These are phyloP conservation scores for Verticillium albo-atrum DNA, from an alignment of 2,329 filamentous ascomycete species.

Conservation along the genomic window DNA sequence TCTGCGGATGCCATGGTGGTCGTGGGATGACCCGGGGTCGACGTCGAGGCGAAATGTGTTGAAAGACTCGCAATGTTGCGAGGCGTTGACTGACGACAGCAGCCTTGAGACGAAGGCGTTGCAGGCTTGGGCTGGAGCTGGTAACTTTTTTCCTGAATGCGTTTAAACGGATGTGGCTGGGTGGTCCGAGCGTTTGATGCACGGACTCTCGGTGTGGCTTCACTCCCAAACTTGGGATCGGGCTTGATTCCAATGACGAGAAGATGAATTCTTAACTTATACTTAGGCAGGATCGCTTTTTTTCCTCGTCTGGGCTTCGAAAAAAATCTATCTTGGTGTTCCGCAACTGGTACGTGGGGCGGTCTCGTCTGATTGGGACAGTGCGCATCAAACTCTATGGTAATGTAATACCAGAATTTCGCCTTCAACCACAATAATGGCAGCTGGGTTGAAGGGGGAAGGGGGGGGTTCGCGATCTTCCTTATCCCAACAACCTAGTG, in stretches of 20 bases:
- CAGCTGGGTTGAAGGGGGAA: no score
- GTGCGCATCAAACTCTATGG: background rate
- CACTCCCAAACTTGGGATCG: background rate
- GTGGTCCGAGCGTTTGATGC: background rate
- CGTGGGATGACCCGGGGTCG: background rate
- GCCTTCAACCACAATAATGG: no score
- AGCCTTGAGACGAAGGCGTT: background rate
- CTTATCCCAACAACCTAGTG: background rate
- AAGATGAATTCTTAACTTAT: no score
- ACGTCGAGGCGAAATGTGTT: background rate
- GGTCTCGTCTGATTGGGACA: no score
- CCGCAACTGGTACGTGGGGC: no score
- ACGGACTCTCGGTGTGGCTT: background rate
- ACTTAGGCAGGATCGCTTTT: no score
- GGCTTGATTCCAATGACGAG: no score
- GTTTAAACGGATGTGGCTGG: background rate
- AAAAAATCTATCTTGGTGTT: no score
- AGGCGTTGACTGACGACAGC: background rate
- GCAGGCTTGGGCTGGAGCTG: background rate
- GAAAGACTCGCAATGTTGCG: background rate
- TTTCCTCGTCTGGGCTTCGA: no score
- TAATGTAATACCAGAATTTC: background rate
- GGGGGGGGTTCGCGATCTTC: background rate
- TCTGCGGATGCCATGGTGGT: conserved; percentile 42
- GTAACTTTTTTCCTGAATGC: background rate